phyloP scores from a whole-genome alignment of 306 rosid genomes.

The Phaseolus lunatus region DNA sequence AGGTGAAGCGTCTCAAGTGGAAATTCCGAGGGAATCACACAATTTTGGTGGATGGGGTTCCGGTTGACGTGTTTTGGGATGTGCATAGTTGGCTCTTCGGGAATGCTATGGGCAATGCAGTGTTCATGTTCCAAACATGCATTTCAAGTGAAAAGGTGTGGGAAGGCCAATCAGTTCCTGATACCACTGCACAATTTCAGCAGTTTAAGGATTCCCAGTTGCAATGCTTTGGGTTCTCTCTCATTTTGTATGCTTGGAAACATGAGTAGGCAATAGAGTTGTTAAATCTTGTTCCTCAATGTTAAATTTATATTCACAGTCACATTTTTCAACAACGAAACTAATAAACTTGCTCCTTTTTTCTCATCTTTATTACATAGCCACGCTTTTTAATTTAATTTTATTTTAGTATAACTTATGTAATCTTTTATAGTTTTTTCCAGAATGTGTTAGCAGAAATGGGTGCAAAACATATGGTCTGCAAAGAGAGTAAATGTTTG shows the following conservation, averaged over 20 bases:
- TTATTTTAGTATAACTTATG: conserved; percentile 1
- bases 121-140: conserved; percentile 87
- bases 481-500: not conserved
- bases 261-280: conserved; percentile 57
- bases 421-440: not conserved
- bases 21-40: conserved; percentile 84
- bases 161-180: conserved; percentile 51
- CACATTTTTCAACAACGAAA: conserved; percentile 45
- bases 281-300: conserved; percentile 8
- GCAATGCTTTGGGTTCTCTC: conserved; percentile 78
- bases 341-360: not conserved
- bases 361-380: conserved; percentile 20
- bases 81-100: conserved; percentile 94
- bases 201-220: conserved; percentile 61
- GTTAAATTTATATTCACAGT: conserved; percentile 37
- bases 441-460: conserved; percentile 5
- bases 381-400: not conserved
- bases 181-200: conserved; percentile 58
- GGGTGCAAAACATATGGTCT: not conserved
- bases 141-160: conserved; percentile 59
- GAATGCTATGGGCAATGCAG: conserved; percentile 69
- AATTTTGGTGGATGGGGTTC: conserved; percentile 79
- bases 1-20: conserved; percentile 85
- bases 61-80: conserved; percentile 90
- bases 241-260: conserved; percentile 88